Evolutionary conservation across 2,329 filamentous ascomycete genomes (phyloP).

Genomic region (Ceratocystis cubensis): DNA sequence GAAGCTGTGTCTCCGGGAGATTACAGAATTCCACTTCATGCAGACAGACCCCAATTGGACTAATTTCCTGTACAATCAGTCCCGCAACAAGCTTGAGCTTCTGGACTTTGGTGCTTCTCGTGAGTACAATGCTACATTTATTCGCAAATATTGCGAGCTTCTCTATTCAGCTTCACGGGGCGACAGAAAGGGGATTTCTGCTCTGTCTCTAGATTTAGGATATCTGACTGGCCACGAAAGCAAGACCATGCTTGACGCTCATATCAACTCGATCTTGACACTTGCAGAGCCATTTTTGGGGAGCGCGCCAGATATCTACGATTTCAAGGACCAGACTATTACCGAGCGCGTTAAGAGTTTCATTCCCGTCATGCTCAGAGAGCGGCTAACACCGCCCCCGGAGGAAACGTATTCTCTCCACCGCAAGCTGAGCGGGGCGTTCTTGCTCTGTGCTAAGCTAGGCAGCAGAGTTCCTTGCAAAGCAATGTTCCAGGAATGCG

Average conservation of each 20-base stretch:
- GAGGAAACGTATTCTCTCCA: conserved; percentile 97
- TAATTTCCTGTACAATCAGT: conserved; percentile 83
- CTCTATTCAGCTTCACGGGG: conserved; percentile 65
- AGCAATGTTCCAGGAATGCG: conserved; percentile 54
- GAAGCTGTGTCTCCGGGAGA: conserved; percentile 81
- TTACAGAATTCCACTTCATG: conserved; percentile 94
- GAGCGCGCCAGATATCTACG: conserved; percentile 68
- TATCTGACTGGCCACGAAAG: conserved; percentile 90
- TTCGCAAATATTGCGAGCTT: conserved; percentile 65
- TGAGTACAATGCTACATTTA: conserved; percentile 70
- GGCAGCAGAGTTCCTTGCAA: conserved; percentile 73
- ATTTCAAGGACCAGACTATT: conserved; percentile 90
- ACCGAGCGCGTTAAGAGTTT: conserved; percentile 79
- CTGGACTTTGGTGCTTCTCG: conserved; percentile 91
- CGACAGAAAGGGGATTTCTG: conserved; percentile 51
- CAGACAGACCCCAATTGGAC: conserved; percentile 99
- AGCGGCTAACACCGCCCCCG: conserved; percentile 77
- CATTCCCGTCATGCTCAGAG: conserved; percentile 86
- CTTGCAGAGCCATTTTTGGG: conserved; percentile 81
- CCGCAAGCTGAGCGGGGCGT: conserved; percentile 88
- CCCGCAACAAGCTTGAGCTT: conserved; percentile 63
- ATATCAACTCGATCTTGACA: conserved; percentile 75
- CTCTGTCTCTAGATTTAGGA: conserved; percentile 63
- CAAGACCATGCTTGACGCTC: conserved; percentile 73
- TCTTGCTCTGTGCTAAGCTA: conserved; percentile 75